Base-by-base conservation (phyloP, 2,329 filamentous ascomycete genomes). In the Rosellinia necatrix region DNA sequence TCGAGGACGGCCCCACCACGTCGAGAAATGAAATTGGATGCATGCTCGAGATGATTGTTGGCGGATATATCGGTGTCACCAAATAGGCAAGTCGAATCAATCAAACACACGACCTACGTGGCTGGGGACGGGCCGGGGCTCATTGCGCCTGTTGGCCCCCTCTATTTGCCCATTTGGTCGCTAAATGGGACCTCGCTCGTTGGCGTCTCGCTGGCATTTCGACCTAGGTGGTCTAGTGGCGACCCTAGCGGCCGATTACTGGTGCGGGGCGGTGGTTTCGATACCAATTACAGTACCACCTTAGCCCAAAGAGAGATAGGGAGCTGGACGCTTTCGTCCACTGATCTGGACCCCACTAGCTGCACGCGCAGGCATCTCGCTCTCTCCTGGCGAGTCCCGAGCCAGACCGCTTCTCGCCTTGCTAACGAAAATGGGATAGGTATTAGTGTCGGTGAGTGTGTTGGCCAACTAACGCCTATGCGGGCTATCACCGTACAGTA, bases 1-100 rank as follows among this genome's bases (percentile, higher is more conserved):
- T 50, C 43, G 49, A 55, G n/a, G 49, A 59, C 47, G 29, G 59
- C 56, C 56, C 59, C 59, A 61, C 59, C 24, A 44, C 15, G 48
- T 22, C 5, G 40, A 42, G 50, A 32, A 61, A 44, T 47, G 8
- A 24, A 25, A 17, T n/a, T n/a, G n/a, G n/a, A n/a, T n/a, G n/a
- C n/a, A 40, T 30, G 41, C 30, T 44, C 17, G 52, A 56, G 44
- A 27, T 49, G 52, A 56, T 17, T 25, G 42, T 57, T 12, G 49
- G 38, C 59, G 59, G 59, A 55, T 25, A 49, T 62, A 60, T 57
- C 59, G 59, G 57, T 32, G 42, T 15, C 56, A 50, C 50, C 22
- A 41, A 52, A 59, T 46, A 53, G 53, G 53, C 35, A 60, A 48
- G 43, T 38, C 48, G 29, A 51, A 41, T 52, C 29, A 42, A 43